Percentiles rank a stretch among this genome's conserved stretches.
These are phyloP conservation scores for Leccinum pellstonianum DNA, from an alignment of 768 basidiomycete species.

Conservation along the genomic window DNA sequence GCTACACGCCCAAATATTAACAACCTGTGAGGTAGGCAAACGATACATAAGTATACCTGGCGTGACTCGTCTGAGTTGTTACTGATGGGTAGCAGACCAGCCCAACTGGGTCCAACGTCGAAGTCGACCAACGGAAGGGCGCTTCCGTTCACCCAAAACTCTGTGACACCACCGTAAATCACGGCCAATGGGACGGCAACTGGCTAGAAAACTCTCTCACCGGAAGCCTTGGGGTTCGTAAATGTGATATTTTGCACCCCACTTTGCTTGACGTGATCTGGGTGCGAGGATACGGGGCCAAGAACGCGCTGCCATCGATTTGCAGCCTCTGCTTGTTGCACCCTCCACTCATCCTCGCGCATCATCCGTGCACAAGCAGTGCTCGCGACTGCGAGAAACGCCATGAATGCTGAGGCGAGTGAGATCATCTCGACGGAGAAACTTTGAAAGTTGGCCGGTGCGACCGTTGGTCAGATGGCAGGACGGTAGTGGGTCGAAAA, in stretches of 20 bases:
- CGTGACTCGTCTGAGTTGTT: conserved; percentile 58
- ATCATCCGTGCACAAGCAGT: conserved; percentile 22
- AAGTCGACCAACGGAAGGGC: conserved; percentile 67
- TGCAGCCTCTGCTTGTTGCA: conserved; percentile 47
- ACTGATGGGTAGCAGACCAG: conserved; percentile 73
- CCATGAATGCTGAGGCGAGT: conserved; percentile 4
- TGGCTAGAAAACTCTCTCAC: conserved; percentile 33
- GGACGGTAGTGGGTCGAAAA: background rate
- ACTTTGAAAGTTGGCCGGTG: background rate
- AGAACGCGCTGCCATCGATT: conserved; percentile 35
- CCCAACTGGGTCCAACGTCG: conserved; percentile 74
- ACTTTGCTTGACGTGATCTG: conserved; percentile 7
- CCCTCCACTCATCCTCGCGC: conserved; percentile 43
- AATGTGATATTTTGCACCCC: conserved; percentile 68
- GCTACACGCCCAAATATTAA: conserved; percentile 36
- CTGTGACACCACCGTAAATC: conserved; percentile 31
- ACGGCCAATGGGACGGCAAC: background rate
- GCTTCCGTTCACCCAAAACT: conserved; percentile 69
- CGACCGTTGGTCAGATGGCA: background rate
- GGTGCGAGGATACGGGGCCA: conserved; percentile 1
- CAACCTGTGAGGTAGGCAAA: background rate
- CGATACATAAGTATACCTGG: conserved; percentile 40
- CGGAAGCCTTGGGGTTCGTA: conserved; percentile 59
- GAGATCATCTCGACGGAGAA: conserved; percentile 12
- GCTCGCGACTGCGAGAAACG: conserved; percentile 10